Base-by-base conservation (phyloP, 495 filamentous ascomycete species). In the Evansstolkia leycettana region DNA sequence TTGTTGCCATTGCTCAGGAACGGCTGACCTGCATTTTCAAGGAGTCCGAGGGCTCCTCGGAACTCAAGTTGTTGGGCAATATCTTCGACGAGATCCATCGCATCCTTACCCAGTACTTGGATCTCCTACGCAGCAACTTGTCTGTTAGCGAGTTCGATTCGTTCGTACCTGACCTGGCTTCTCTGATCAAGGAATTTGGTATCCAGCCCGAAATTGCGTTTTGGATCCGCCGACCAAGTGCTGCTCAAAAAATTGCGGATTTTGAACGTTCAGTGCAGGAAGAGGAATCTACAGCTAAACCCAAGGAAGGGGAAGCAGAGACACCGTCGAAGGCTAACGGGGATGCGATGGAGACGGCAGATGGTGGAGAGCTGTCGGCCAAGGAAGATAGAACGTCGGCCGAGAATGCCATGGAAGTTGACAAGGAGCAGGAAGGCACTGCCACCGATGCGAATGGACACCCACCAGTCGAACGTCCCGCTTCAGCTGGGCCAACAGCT, bases 1-100 rank as follows among this genome's bases (percentile, higher is more conserved):
- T 96, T 15, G 72, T 94, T 42, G 76, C 88, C 28, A 86, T 99
- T 49, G 87, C 88, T 2, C 87, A 93, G 45, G 82, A 94, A 48
- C 72, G 84, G 18, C 73, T 85, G 47, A 79, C 76, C 7, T 88
- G 81, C 41, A 73, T 90, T 20, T 89, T 76, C 55, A 74, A 72
- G 12, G 61, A 82, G 23, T 58, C 70, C 5, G 75, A 83, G 28
- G 62, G 64, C 18, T 70, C 76, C 15, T 76, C 79, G 2, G 82
- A 84, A 43, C 55, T 80, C 16, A 99, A 96, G 49, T 68, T 90
- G 18, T 51, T 95, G 10, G 80, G 82, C 6, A 80, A 82, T 37
- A 73, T 94, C 33, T 76, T 92, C 33, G 92, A 99, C 47, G 84
- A 92, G 52, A 81, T 94, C 17, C 84, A 93, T 42, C 70, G 76